These are phyloP conservation scores for Silene noctiflora DNA, from an alignment of 179 eudicot species.

Conservation along the genomic window DNA sequence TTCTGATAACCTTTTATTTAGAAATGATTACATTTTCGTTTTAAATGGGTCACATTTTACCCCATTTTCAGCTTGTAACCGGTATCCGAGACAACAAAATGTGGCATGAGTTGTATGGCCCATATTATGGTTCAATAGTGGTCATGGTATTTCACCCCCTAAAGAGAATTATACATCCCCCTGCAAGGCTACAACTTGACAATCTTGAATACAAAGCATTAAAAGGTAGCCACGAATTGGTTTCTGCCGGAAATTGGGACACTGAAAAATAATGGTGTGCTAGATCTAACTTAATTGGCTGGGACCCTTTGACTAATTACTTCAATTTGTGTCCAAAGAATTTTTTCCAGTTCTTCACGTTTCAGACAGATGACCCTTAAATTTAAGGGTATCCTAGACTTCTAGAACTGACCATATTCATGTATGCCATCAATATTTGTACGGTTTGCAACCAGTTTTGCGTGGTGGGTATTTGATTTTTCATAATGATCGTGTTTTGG, in stretches of 20 bases:
- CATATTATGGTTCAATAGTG: background rate
- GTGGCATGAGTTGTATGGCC: background rate
- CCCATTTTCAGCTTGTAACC: no score
- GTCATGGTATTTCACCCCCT: background rate
- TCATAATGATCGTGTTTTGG: no score
- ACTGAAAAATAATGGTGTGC: background rate
- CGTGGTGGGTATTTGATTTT: no score
- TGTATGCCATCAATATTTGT: background rate
- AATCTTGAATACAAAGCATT: conserved; percentile 17
- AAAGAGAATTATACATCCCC: background rate
- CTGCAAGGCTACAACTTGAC: background rate
- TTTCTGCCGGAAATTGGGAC: conserved; percentile 19
- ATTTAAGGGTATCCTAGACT: no score
- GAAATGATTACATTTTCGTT: no score
- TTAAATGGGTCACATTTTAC: no score
- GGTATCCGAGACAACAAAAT: background rate
- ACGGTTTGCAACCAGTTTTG: background rate
- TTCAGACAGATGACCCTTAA: no score
- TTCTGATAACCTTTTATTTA: no score
- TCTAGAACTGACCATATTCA: background rate
- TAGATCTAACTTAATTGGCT: conserved; percentile 3
- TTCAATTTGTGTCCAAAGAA: no score
- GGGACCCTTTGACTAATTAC: conserved; percentile 3
- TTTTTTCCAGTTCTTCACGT: no score
- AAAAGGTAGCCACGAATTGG: conserved; percentile 2